Percentiles rank a stretch among this genome's conserved stretches.
Conservation (phyloP, 2,329 filamentous ascomycete species). For the Cytospora schulzeri region DNA sequence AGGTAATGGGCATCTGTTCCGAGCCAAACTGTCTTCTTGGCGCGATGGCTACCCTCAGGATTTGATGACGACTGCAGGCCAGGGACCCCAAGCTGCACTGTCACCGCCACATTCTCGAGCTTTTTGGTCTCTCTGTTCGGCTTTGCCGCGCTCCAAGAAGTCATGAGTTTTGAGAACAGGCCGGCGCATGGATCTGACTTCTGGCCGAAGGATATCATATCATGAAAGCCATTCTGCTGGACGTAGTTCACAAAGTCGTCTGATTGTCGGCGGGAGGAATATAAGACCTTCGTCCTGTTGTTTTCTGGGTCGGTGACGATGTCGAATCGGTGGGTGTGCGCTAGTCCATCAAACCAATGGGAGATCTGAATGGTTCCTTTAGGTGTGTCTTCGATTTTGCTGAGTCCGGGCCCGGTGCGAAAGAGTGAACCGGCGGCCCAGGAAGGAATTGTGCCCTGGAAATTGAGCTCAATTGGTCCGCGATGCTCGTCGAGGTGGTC, state of each 20-base stretch:
- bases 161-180: conserved; percentile 72
- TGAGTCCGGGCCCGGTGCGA: conserved; percentile 72
- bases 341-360: conserved; percentile 84
- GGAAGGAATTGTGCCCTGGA: conserved; percentile 68
- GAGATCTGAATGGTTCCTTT: conserved; percentile 54
- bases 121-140: conserved; percentile 35
- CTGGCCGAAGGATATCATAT: conserved; percentile 67
- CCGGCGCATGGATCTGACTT: conserved; percentile 73
- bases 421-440: conserved; percentile 75
- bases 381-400: conserved; percentile 53
- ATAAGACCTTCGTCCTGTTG: conserved; percentile 53
- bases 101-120: conserved; percentile 65
- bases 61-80: background rate
- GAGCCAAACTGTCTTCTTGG: conserved; percentile 51
- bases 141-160: conserved; percentile 49
- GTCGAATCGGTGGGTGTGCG: conserved; percentile 72
- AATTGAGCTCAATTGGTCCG: conserved; percentile 62
- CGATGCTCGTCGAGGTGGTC: conserved; percentile 67
- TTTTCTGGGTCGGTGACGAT: conserved; percentile 49
- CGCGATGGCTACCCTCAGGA: background rate
- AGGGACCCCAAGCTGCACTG: conserved; percentile 47
- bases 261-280: conserved; percentile 71
- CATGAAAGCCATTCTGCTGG: conserved; percentile 58
- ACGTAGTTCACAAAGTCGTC: conserved; percentile 65
- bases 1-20: conserved; percentile 52